Percentiles rank a stretch among this genome's conserved stretches.
These are phyloP conservation scores for Thymus quinquecostatus DNA, from an alignment of 257 asterid genomes.

Conservation along the genomic window DNA sequence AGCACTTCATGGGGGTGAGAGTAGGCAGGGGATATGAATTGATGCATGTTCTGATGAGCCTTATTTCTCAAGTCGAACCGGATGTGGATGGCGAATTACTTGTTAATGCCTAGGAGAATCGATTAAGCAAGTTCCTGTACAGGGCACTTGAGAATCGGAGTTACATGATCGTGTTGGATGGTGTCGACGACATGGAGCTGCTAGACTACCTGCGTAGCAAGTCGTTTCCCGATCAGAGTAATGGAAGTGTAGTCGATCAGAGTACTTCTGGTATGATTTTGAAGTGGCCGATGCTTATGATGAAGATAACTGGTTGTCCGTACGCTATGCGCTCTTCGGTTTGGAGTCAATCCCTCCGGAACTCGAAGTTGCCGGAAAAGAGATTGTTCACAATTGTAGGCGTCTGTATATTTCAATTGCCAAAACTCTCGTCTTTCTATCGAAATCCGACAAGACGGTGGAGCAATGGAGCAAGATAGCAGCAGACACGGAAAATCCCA, in stretches of 20 bases:
- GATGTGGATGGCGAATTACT: neutral
- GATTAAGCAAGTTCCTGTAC: neutral
- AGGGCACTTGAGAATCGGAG: neutral
- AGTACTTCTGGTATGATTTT: too few relatives aligned
- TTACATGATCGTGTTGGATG: neutral
- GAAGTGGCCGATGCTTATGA: too few relatives aligned
- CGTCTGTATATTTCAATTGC: neutral
- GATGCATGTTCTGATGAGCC: neutral
- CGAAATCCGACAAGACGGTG: neutral
- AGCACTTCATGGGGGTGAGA: neutral
- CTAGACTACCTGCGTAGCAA: too few relatives aligned
- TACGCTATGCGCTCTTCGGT: neutral
- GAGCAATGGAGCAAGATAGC: neutral
- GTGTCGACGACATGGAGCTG: too few relatives aligned
- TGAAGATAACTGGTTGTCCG: neutral
- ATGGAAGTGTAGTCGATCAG: neutral
- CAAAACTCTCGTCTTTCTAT: neutral
- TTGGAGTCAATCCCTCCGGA: neutral
- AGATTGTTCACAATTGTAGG: neutral
- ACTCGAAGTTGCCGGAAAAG: neutral
- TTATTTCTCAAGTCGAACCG: neutral
- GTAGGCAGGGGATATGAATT: neutral
- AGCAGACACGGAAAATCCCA: neutral
- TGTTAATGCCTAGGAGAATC: neutral
- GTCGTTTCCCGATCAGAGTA: too few relatives aligned